Evolutionary conservation across 352 stramenopile genomes (phyloP).

Genomic region (Nothophytophthora sp.): DNA sequence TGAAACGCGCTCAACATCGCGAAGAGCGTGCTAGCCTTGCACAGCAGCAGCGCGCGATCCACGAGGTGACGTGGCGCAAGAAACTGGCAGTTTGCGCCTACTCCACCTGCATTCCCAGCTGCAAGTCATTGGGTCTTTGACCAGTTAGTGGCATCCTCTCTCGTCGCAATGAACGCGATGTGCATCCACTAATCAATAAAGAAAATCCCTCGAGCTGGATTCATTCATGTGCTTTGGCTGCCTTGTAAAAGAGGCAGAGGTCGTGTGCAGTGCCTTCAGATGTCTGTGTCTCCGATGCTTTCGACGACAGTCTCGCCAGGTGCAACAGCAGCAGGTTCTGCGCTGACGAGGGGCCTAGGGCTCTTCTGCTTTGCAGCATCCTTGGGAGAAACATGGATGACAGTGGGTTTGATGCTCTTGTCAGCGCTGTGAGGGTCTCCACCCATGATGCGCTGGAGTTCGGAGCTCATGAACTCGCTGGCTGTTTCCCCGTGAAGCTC

Average conservation of each 20-base stretch:
- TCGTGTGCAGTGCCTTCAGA: too few relatives aligned
- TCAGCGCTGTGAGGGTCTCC: slow-evolving; percentile 4
- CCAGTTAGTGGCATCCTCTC: too few relatives aligned
- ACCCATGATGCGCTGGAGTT: slow-evolving; percentile 68
- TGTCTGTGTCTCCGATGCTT: slow-evolving; percentile 37
- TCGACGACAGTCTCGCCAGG: slow-evolving; percentile 12
- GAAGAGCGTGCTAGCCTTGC: slow-evolving; percentile 25
- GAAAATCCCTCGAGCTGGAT: too few relatives aligned
- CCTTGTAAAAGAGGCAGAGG: neutral
- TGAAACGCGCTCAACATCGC: slow-evolving; percentile 32
- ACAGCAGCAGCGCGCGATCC: slow-evolving; percentile 34
- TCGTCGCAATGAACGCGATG: too few relatives aligned
- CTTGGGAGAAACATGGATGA: slow-evolving; percentile 39
- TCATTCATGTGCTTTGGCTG: too few relatives aligned
- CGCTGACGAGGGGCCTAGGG: slow-evolving; percentile 1
- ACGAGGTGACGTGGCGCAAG: slow-evolving; percentile 62
- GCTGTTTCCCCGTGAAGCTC: slow-evolving; percentile 54
- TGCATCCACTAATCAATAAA: too few relatives aligned
- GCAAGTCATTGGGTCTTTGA: neutral
- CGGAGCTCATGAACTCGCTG: slow-evolving; percentile 82
- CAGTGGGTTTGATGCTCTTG: slow-evolving; percentile 26
- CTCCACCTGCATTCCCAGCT: slow-evolving; percentile 29
- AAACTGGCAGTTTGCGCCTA: slow-evolving; percentile 75
- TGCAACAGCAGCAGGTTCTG: neutral
- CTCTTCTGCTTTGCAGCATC: slow-evolving; percentile 1